phyloP scores from a whole-genome alignment of 225 moss, liverwort and hornwort species.

The Sphagnum tenellum region DNA sequence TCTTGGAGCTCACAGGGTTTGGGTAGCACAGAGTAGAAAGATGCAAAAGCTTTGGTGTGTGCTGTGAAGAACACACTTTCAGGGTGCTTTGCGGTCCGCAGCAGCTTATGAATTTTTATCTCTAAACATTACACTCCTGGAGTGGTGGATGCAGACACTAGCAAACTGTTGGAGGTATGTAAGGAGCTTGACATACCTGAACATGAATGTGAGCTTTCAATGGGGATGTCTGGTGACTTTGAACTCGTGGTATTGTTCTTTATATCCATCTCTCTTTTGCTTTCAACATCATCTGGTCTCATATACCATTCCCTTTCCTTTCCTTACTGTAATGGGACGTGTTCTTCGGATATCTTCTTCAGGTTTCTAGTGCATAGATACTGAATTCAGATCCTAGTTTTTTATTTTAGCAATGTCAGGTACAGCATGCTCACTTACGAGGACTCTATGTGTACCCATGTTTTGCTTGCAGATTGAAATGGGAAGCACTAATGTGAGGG shows the following conservation, averaged over 20 bases:
- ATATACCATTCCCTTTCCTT: too few relatives aligned
- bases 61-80: too few relatives aligned
- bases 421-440: too few relatives aligned
- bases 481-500: constrained; percentile 42
- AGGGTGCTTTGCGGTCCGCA: neutral
- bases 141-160: constrained; percentile 21
- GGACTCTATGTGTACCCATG: too few relatives aligned
- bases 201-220: constrained; percentile 37
- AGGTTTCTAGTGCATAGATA: too few relatives aligned
- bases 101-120: neutral
- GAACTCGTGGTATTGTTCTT: constrained; percentile 25
- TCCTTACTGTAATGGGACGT: neutral
- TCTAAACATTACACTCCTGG: neutral
- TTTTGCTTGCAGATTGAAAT: constrained; percentile 20
- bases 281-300: too few relatives aligned
- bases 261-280: too few relatives aligned
- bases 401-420: too few relatives aligned
- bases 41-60: too few relatives aligned
- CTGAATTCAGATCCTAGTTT: too few relatives aligned
- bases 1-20: too few relatives aligned
- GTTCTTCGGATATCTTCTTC: neutral
- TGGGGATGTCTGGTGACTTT: constrained; percentile 62
- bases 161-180: constrained; percentile 28
- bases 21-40: too few relatives aligned
- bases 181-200: constrained; percentile 26